Conservation (phyloP, 2,329 filamentous ascomycete species). For the Diplodia seriata region DNA sequence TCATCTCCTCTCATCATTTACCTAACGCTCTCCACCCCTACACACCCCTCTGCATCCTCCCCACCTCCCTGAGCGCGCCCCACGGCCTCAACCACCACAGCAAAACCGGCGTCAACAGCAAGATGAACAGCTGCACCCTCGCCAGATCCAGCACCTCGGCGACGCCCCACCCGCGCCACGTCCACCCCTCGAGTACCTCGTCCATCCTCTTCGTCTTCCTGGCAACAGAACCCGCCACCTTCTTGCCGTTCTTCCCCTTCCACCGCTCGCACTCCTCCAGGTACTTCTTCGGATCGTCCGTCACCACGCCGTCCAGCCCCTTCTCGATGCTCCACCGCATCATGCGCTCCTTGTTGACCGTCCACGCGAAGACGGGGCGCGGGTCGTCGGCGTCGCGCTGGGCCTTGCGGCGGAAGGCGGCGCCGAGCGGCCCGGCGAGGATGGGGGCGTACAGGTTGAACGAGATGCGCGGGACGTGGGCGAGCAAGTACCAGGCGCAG, state of each 20-base stretch:
- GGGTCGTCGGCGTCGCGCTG: slow-evolving; percentile 51
- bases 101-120: slow-evolving; percentile 23
- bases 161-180: slow-evolving; percentile 3
- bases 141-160: slow-evolving; percentile 7
- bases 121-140: slow-evolving; percentile 14
- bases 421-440: slow-evolving; percentile 72
- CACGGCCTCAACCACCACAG: slow-evolving; percentile 27
- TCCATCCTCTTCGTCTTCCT: slow-evolving; percentile 1
- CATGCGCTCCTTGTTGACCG: slow-evolving; percentile 76
- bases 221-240: too few relatives aligned
- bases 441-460: slow-evolving; percentile 79
- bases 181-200: slow-evolving; percentile 1
- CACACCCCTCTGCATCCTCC: not conserved
- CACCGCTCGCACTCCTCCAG: slow-evolving; percentile 61
- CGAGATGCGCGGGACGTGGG: slow-evolving; percentile 66
- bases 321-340: slow-evolving; percentile 82
- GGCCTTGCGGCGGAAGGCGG: slow-evolving; percentile 69
- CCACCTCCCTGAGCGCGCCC: slow-evolving; percentile 1
- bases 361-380: slow-evolving; percentile 79
- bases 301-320: slow-evolving; percentile 79
- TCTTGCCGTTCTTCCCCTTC: slow-evolving; percentile 21
- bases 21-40: not conserved
- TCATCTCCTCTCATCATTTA: not conserved
- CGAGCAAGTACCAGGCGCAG: slow-evolving; percentile 76
- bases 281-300: slow-evolving; percentile 78